A percentile compares a stretch with the other conserved stretches of the same genome.
Evolutionary conservation across 768 basidiomycete species (phyloP).

Genomic region (Pleurotus pulmonarius): DNA sequence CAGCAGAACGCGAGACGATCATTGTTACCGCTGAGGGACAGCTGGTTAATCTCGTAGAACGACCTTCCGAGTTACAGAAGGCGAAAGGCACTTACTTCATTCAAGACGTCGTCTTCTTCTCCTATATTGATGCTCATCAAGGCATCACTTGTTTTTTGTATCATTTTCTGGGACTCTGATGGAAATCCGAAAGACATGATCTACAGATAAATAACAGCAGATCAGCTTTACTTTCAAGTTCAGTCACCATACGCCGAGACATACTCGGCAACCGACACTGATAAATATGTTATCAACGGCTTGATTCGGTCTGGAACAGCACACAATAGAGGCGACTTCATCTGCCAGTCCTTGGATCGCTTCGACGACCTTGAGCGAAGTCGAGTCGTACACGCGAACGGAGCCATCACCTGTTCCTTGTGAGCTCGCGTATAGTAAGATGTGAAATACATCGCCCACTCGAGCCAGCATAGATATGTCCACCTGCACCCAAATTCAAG

Average conservation of each 20-base stretch:
- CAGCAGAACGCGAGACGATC: slow-evolving; percentile 63
- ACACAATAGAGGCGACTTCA: slow-evolving; percentile 64
- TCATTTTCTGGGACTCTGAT: slow-evolving; percentile 45
- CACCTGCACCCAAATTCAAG: not conserved
- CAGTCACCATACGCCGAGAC: slow-evolving; percentile 10
- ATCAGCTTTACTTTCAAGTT: slow-evolving; percentile 1
- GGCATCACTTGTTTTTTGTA: slow-evolving; percentile 52
- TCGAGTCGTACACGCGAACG: slow-evolving; percentile 60
- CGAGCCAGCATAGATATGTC: slow-evolving; percentile 57
- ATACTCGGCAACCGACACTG: slow-evolving; percentile 58
- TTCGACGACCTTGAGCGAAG: slow-evolving; percentile 56
- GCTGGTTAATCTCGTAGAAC: slow-evolving; percentile 43
- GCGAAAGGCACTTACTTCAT: slow-evolving; percentile 52
- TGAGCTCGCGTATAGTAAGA: not conserved
- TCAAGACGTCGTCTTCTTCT: slow-evolving; percentile 54
- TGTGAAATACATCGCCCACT: slow-evolving; percentile 31
- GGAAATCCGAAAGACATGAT: slow-evolving; percentile 36
- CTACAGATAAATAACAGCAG: slow-evolving; percentile 16
- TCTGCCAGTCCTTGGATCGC: slow-evolving; percentile 54
- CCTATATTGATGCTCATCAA: slow-evolving; percentile 40
- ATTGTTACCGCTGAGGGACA: slow-evolving; percentile 54
- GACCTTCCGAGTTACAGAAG: not conserved
- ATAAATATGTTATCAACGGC: slow-evolving; percentile 57
- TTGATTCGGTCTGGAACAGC: slow-evolving; percentile 34
- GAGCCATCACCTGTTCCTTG: slow-evolving; percentile 59